These are phyloP conservation scores for Hevea brasiliensis DNA, from an alignment of 345 rosid species.

Conservation along the genomic window DNA sequence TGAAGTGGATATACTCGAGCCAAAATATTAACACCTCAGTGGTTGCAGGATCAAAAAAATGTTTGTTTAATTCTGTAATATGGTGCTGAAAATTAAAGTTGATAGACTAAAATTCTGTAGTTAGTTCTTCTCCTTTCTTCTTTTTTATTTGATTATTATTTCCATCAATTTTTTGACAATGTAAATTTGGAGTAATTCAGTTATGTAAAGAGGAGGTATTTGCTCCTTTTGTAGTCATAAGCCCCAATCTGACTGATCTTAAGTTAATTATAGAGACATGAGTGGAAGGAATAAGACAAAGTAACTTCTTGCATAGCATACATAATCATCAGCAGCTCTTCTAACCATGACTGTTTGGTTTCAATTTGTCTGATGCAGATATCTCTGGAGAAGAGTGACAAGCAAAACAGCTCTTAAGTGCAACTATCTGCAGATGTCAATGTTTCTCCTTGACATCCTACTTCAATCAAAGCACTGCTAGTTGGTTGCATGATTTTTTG, in stretches of 20 bases:
- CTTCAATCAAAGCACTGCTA: not conserved
- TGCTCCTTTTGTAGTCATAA: not conserved
- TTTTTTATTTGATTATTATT: no score
- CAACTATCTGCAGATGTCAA: not conserved
- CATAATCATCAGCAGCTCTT: not conserved
- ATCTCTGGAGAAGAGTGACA: conserved; percentile 32
- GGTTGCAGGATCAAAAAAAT: not conserved
- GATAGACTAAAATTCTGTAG: no score
- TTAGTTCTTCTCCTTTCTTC: no score
- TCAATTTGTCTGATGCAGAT: conserved; percentile 26
- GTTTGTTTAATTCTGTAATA: not conserved
- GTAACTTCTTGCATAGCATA: not conserved
- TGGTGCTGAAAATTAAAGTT: not conserved
- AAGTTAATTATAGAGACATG: not conserved
- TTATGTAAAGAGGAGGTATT: not conserved
- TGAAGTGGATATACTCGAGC: not conserved
- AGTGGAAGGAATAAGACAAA: not conserved
- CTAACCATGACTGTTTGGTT: not conserved
- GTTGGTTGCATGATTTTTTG: not conserved
- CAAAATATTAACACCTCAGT: not conserved
- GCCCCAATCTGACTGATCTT: not conserved
- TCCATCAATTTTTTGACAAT: not conserved
- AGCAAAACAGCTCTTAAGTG: conserved; percentile 2
- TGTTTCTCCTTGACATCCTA: not conserved
- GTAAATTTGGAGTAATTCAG: no score